These are phyloP conservation scores for Bipolaris oryzae DNA, from an alignment of 2,329 filamentous ascomycete species.

Conservation along the genomic window DNA sequence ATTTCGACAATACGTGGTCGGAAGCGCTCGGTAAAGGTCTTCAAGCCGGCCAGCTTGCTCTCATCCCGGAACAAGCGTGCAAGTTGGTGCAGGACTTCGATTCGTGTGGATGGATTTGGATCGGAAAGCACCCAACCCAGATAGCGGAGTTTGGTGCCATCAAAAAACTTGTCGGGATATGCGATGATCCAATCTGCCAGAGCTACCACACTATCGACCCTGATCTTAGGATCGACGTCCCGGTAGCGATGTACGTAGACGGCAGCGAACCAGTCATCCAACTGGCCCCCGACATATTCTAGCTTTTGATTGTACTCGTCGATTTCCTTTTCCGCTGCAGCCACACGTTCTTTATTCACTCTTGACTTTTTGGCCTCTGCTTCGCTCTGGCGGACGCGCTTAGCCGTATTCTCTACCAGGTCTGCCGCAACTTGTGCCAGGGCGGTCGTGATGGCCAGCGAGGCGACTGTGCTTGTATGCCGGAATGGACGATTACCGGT, in stretches of 20 bases:
- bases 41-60: conserved; percentile 75
- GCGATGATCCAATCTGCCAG: conserved; percentile 87
- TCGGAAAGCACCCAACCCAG: conserved; percentile 96
- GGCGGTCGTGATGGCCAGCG: conserved; percentile 77
- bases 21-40: conserved; percentile 93
- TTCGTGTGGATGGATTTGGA: conserved; percentile 71
- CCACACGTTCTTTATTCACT: conserved; percentile 78
- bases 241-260: conserved; percentile 96
- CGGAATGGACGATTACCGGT: conserved; percentile 86
- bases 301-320: conserved; percentile 73
- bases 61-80: conserved; percentile 78
- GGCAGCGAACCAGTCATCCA: conserved; percentile 87
- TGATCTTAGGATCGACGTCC: conserved; percentile 87
- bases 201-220: conserved; percentile 84
- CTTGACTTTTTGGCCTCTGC: conserved; percentile 73
- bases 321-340: conserved; percentile 73
- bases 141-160: conserved; percentile 88
- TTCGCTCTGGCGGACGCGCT: conserved; percentile 78
- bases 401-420: conserved; percentile 74
- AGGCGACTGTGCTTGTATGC: conserved; percentile 88
- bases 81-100: conserved; percentile 87
- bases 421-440: conserved; percentile 75
- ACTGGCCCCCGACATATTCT: conserved; percentile 70
- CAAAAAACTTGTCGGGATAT: conserved; percentile 86
- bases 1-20: conserved; percentile 88